Evolutionary conservation across 2,329 filamentous ascomycete species (phyloP), one percentile per base, ranked within the genome.

Genomic region (Scleromitrula shiraiana): DNA sequence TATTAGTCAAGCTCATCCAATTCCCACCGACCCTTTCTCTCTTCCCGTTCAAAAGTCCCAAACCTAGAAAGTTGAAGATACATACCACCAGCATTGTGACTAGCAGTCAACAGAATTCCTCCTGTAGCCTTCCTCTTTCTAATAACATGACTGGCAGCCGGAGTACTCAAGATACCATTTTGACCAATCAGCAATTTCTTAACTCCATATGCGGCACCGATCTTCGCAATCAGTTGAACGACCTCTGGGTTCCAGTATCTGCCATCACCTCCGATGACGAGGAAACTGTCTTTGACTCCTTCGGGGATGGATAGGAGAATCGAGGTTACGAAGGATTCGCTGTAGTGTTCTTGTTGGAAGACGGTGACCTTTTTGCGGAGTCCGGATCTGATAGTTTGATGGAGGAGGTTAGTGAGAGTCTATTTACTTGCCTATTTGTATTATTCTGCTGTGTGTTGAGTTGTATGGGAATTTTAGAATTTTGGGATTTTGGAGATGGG

Each of bases 321-420:
- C 69, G 88, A 91, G 56, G 91, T 78, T 59, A 98, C 80, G 68
- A 98, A 98, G 44, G 91, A 82, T 72, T 98, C 93, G 70, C 88
- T 90, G 78, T 98, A 98, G 73, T 98, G 80, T 52, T 83, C 76
- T 70, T 96, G 77, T 70, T 98, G 88, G 77, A 98, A 98, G 67
- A 95, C 87, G 64, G 88, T 89, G 73, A 97, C 93, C 81, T 95
- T 97, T 74, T 98, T 98, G 57, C 93, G 89, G 69, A 98, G 88
- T 69, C 93, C 93, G 59, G 93, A 98, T 60, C 91, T 97, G 51
- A n/a, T 53, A 53, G 30, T 20, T 51, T 50, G 59, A 24, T 56
- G 26, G 47, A 55, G 55, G 10, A 46, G 27, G 19, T 42, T 27
- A 43, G 37, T 24, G 36, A 17, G 15, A n/a, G n/a, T n/a, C 14